phyloP scores from a whole-genome alignment of 495 filamentous ascomycete species.

The Aspergillus nidulans region DNA sequence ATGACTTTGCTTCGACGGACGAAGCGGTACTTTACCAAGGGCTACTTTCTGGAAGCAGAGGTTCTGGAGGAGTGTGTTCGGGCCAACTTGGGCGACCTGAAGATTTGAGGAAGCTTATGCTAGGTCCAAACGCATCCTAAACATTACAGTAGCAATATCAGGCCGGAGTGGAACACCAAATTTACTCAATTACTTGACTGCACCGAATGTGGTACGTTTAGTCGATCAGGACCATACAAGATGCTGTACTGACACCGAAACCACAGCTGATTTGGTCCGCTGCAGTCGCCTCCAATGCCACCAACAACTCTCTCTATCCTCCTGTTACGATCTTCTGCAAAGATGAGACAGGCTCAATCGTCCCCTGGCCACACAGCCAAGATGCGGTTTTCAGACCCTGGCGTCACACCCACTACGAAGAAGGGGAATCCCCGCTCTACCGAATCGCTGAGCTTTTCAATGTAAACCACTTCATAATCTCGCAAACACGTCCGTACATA shows the following conservation, averaged over 20 bases:
- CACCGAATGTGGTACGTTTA: constrained; percentile 80
- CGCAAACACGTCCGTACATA: constrained; percentile 90
- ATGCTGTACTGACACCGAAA: not conserved
- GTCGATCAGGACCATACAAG: not conserved
- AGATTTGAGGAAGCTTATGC: constrained; percentile 94
- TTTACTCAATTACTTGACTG: constrained; percentile 87
- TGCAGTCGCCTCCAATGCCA: constrained; percentile 85
- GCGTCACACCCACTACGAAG: constrained; percentile 63
- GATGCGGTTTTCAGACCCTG: constrained; percentile 65
- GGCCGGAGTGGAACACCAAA: constrained; percentile 74
- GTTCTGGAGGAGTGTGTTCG: constrained; percentile 82
- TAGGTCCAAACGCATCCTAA: constrained; percentile 79
- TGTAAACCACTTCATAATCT: constrained; percentile 96
- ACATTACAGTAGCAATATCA: constrained; percentile 81
- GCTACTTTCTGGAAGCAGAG: constrained; percentile 78
- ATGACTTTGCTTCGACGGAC: constrained; percentile 58
- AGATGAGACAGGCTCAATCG: constrained; percentile 68
- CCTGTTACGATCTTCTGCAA: constrained; percentile 77
- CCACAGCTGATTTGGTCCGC: constrained; percentile 83
- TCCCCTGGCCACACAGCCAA: constrained; percentile 70
- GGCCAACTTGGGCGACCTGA: constrained; percentile 78
- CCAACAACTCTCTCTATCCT: constrained; percentile 60
- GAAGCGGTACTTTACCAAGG: constrained; percentile 62
- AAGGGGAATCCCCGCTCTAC: constrained; percentile 73
- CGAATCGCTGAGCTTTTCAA: constrained; percentile 92